Evolutionary conservation across 2,329 filamentous ascomycete species (phyloP), one percentile per base, ranked within the genome.

Genomic region (Fusarium protoensiforme): DNA sequence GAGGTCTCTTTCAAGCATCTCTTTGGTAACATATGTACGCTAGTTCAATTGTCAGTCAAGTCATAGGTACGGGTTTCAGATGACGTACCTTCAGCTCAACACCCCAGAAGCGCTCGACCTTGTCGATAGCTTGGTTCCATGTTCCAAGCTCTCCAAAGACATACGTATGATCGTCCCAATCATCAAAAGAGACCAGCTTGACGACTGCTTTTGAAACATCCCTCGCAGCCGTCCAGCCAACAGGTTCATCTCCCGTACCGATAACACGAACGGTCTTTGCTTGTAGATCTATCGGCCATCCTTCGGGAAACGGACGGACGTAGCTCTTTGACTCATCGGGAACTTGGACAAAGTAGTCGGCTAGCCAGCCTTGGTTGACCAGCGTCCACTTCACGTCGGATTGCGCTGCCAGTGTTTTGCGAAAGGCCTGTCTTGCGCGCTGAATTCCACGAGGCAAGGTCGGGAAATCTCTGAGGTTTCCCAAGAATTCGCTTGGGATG

Each of bases 151-250:
- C 60, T 0, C 60, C 46, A 33, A 54, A 56, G 1, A 62, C 48
- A 53, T 51, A 62, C 7, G 60, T 62, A 22, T 62, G 46, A 10
- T 54, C 24, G 3, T 53, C 43, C 60, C 60, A 62, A 14, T 56
- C 60, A 31, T 41, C 27, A 36, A 33, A 54, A 33, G 60, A n/a
- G 11, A 56, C 35, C 7, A 62, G 31, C 35, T 62, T 62, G 1
- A 62, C 60, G 9, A 62, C n/a, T 54, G 46, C 60, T 24, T 56
- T 62, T 10, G 60, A 35, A 5, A 62, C n/a, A 31, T 62, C 60
- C 10, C 60, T 53, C 2, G 60, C 60, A 41, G 60, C 46, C 8
- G 46, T 62, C 46, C 56, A 65, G 13, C 27, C 24, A 14, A 60
- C 57, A 24, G 57, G 39, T 10, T 60, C 58, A 13, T 60, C 39